Conservation (phyloP, 129 eudicot species). For the Scalesia atractyloides region DNA sequence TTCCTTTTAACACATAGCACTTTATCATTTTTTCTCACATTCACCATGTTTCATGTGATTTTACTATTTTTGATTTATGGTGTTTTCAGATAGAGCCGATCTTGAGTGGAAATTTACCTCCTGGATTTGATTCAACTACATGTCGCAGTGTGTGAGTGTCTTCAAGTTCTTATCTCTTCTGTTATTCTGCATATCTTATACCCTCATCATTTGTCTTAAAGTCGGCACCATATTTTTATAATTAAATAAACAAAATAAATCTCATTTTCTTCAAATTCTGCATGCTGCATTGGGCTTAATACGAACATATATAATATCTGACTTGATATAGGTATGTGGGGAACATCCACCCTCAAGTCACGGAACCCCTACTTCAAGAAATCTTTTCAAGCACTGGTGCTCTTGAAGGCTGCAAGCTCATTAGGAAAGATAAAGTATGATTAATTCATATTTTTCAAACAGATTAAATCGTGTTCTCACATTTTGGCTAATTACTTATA, state of each 20-base stretch:
- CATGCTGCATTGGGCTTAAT: neutral
- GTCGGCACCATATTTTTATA: neutral
- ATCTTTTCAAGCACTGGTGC: conserved; percentile 86
- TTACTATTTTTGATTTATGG: conserved; percentile 19
- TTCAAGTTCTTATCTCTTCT: neutral
- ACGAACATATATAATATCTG: neutral
- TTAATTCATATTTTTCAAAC: conserved; percentile 18
- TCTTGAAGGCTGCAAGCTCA: conserved; percentile 97
- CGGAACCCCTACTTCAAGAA: conserved; percentile 93
- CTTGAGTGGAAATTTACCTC: conserved; percentile 76
- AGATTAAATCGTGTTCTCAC: neutral
- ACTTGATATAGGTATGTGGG: conserved; percentile 83
- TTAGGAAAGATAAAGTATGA: conserved; percentile 91
- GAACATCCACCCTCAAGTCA: conserved; percentile 94
- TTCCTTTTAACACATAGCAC: conserved; percentile 3
- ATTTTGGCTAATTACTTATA: neutral
- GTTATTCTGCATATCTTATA: neutral
- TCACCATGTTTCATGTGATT: conserved; percentile 1
- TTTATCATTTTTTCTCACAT: neutral
- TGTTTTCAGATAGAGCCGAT: conserved; percentile 68
- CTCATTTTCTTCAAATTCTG: neutral
- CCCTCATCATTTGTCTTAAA: neutral
- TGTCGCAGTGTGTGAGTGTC: conserved; percentile 75
- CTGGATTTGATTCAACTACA: conserved; percentile 67
- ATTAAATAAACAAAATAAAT: neutral